Conservation (phyloP, 2,329 filamentous ascomycete genomes). For the Madurella fahalii region DNA sequence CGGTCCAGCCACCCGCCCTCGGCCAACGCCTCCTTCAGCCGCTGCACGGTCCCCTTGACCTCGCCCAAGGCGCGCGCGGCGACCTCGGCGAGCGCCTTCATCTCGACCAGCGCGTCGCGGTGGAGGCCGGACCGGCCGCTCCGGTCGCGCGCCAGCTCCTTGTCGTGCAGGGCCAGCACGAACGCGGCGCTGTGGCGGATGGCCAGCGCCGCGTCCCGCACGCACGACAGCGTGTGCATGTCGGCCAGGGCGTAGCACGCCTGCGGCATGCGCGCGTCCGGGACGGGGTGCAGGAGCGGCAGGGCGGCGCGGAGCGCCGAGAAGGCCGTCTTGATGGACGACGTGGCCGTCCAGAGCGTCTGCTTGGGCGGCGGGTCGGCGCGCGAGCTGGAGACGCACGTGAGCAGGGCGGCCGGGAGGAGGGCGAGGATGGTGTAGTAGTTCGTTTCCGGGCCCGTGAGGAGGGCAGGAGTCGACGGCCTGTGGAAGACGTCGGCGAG, state of each 20-base stretch:
- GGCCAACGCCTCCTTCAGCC: constrained; percentile 30
- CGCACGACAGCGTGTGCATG: constrained; percentile 35
- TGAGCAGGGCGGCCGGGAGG: constrained; percentile 32
- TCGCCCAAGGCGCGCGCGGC: constrained; percentile 25
- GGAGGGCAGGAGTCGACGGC: constrained; percentile 22
- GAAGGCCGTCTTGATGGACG: constrained; percentile 20
- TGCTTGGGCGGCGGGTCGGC: constrained; percentile 17
- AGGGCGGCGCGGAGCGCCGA: constrained; percentile 15
- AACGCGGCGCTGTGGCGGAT: constrained; percentile 32
- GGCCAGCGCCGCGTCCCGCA: constrained; percentile 36
- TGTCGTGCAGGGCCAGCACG: constrained; percentile 30
- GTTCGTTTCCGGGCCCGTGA: constrained; percentile 40
- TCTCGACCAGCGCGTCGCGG: constrained; percentile 33
- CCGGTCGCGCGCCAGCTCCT: constrained; percentile 32
- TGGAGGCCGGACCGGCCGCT: constrained; percentile 31
- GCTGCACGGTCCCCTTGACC: constrained; percentile 33
- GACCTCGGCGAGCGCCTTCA: constrained; percentile 30
- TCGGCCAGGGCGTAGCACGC: constrained; percentile 30
- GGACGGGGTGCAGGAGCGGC: not conserved
- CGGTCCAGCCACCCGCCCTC: constrained; percentile 37
- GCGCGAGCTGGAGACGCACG: constrained; percentile 22
- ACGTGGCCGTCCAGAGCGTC: constrained; percentile 1
- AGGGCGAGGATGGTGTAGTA: constrained; percentile 44
- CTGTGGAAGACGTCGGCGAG: constrained; percentile 37
- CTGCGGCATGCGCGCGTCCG: not conserved